phyloP scores from a whole-genome alignment of 441 rosid species.

The Arabidopsis lyrata region DNA sequence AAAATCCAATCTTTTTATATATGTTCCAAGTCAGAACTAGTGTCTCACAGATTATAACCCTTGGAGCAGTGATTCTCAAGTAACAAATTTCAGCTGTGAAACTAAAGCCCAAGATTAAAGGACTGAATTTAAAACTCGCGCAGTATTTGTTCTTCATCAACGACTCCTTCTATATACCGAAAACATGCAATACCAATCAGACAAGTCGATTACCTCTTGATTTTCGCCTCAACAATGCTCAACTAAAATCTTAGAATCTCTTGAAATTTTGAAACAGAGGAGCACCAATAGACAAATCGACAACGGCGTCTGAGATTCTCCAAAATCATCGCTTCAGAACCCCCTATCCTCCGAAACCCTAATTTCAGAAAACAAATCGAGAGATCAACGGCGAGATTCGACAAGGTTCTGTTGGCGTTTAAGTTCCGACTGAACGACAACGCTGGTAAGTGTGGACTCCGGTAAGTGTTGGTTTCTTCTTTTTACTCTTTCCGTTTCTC shows the following conservation, averaged over 20 bases:
- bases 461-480: neutral
- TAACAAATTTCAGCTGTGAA: neutral
- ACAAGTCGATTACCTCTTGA: neutral
- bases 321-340: neutral
- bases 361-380: neutral
- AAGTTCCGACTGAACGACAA: neutral
- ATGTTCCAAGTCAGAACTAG: neutral
- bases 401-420: neutral
- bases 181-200: neutral
- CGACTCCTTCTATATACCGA: neutral
- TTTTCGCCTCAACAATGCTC: neutral
- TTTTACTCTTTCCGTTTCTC: neutral
- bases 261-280: neutral
- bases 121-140: neutral
- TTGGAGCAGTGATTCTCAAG: neutral
- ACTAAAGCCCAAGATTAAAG: conserved; percentile 2
- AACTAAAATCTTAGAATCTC: neutral
- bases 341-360: neutral
- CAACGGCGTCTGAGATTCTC: neutral
- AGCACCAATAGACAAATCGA: neutral
- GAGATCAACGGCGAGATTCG: neutral
- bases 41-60: neutral
- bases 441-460: neutral
- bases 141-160: neutral
- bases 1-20: neutral